phyloP scores from a whole-genome alignment of 495 filamentous ascomycete species.

The Tuber indicum region DNA sequence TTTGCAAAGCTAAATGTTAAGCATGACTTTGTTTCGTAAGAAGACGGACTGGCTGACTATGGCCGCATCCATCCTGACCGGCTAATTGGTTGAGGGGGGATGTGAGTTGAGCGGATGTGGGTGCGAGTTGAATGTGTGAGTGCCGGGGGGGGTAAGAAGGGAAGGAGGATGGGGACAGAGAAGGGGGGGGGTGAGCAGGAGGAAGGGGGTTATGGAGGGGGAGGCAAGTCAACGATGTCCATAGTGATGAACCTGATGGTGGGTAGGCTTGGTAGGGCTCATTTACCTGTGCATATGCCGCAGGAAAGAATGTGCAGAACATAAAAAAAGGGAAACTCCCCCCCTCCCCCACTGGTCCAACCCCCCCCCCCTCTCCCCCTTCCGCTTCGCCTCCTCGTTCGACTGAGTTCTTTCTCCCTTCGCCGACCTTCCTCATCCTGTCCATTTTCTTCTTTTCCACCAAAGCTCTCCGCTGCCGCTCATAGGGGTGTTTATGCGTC shows the following conservation, averaged over 20 bases:
- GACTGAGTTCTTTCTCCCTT: slow-evolving; percentile 31
- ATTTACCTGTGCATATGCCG: slow-evolving; percentile 34
- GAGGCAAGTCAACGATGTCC: slow-evolving; percentile 14
- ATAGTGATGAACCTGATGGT: slow-evolving; percentile 20
- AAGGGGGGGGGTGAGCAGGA: slow-evolving; percentile 8
- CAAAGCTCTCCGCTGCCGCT: slow-evolving; percentile 18
- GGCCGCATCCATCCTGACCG: slow-evolving; percentile 18
- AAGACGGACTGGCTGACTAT: slow-evolving; percentile 23
- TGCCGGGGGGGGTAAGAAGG: slow-evolving; percentile 26
- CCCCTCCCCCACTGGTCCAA: slow-evolving; percentile 23
- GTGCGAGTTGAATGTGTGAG: slow-evolving; percentile 10
- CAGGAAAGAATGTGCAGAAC: slow-evolving; percentile 32
- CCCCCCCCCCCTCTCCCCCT: slow-evolving; percentile 24
- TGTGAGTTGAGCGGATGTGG: not conserved
- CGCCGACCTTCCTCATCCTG: slow-evolving; percentile 11
- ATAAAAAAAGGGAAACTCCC: slow-evolving; percentile 33
- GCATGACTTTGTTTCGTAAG: slow-evolving; percentile 37
- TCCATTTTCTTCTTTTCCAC: slow-evolving; percentile 20
- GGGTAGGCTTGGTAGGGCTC: slow-evolving; percentile 29
- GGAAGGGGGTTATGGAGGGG: slow-evolving; percentile 23
- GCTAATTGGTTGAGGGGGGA: slow-evolving; percentile 24
- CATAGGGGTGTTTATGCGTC: slow-evolving; percentile 40
- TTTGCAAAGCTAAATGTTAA: slow-evolving; percentile 22
- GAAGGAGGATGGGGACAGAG: slow-evolving; percentile 3
- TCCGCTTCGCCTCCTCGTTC: slow-evolving; percentile 22